These are phyloP conservation scores for Nakazawaea anatomiae DNA, from an alignment of 805 yeast species.

Conservation along the genomic window DNA sequence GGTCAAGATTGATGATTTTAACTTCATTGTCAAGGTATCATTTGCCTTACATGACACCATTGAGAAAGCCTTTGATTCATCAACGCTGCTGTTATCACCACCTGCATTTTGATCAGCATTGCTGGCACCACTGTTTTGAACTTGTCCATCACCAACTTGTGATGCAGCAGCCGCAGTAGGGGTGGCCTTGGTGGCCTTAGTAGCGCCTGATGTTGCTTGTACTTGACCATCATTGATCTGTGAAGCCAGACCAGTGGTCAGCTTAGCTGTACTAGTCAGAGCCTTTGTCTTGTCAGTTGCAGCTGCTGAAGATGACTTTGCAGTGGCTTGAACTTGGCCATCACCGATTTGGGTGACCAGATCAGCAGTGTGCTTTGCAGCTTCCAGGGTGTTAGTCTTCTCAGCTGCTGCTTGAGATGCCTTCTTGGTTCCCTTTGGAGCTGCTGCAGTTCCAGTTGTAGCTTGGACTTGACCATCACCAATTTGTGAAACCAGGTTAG, in stretches of 20 bases:
- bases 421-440: conserved; percentile 34
- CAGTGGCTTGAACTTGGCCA: conserved; percentile 38
- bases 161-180: conserved; percentile 27
- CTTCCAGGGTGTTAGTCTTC: not conserved
- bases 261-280: conserved; percentile 15
- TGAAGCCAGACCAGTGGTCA: conserved; percentile 25
- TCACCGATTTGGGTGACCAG: conserved; percentile 38
- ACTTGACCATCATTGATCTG: conserved; percentile 43
- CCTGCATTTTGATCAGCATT: not conserved
- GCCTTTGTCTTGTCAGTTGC: not conserved
- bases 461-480: conserved; percentile 33
- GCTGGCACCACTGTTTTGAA: not conserved
- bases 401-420: conserved; percentile 19
- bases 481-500: conserved; percentile 30
- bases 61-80: not conserved
- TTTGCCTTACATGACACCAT: conserved; percentile 17
- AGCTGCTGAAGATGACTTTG: conserved; percentile 13
- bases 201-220: conserved; percentile 26
- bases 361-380: conserved; percentile 20
- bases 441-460: conserved; percentile 17
- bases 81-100: not conserved
- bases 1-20: conserved; percentile 43
- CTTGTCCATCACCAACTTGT: conserved; percentile 41
- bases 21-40: conserved; percentile 49
- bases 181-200: not conserved